phyloP scores from a whole-genome alignment of 257 asterid species.

The Solanum pennellii region DNA sequence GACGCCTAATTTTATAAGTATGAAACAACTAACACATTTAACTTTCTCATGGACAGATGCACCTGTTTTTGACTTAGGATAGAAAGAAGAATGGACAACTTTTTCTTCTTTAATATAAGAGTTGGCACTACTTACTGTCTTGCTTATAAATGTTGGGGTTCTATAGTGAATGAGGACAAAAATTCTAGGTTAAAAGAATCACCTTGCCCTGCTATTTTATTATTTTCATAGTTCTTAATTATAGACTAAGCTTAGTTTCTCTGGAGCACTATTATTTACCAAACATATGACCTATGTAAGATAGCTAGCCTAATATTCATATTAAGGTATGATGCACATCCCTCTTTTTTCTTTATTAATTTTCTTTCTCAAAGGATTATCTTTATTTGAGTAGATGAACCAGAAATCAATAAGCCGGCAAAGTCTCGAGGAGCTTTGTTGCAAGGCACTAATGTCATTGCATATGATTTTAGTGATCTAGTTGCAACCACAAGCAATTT shows the following conservation, averaged over 20 bases:
- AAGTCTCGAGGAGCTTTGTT: background rate
- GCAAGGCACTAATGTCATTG: background rate
- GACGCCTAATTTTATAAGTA: background rate
- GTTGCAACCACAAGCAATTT: conserved; percentile 25
- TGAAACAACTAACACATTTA: background rate
- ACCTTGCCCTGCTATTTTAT: background rate
- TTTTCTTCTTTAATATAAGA: background rate
- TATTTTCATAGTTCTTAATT: too few species aligned
- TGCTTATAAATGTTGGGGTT: background rate
- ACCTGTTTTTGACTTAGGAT: background rate
- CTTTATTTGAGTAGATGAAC: background rate
- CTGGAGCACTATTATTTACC: too few species aligned
- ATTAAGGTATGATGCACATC: too few species aligned
- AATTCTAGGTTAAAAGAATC: background rate
- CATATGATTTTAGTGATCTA: background rate
- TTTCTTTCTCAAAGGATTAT: background rate
- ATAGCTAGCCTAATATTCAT: too few species aligned
- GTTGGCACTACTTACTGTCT: background rate
- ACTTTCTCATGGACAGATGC: background rate
- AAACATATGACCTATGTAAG: too few species aligned
- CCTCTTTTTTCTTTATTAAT: too few species aligned
- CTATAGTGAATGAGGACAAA: background rate
- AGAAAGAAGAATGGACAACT: background rate
- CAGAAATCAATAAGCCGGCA: background rate
- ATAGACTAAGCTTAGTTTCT: too few species aligned